phyloP scores from a whole-genome alignment of 352 stramenopile genomes.

The Globisporangium cystogenes region DNA sequence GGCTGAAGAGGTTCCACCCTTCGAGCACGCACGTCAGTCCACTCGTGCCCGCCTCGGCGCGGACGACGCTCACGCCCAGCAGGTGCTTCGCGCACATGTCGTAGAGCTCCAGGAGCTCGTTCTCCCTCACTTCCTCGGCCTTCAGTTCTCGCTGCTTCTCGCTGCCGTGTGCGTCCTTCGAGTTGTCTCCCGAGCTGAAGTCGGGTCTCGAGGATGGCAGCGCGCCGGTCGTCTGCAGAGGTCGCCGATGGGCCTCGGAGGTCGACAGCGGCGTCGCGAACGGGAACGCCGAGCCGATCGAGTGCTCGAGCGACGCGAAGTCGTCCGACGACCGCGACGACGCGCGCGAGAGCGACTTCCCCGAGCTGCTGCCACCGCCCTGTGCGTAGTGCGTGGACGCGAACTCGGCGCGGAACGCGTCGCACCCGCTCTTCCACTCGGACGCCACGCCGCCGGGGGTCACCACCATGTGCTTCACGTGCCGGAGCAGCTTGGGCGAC shows the following conservation, averaged over 20 bases:
- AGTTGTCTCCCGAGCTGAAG: neutral
- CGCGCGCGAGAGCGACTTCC: slow-evolving; percentile 4
- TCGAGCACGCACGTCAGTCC: slow-evolving; percentile 51
- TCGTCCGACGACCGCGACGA: slow-evolving; percentile 14
- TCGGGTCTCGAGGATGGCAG: neutral
- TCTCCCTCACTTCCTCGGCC: slow-evolving; percentile 32
- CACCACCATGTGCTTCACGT: slow-evolving; percentile 23
- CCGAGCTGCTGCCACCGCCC: neutral
- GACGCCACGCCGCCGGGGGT: slow-evolving; percentile 31
- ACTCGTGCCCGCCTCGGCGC: slow-evolving; percentile 58
- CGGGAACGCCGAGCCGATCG: slow-evolving; percentile 14
- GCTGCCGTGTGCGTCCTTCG: slow-evolving; percentile 1
- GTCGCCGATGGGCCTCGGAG: slow-evolving; percentile 8
- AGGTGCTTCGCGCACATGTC: slow-evolving; percentile 42
- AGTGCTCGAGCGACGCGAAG: slow-evolving; percentile 2
- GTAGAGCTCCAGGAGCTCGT: slow-evolving; percentile 55
- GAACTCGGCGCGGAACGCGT: slow-evolving; percentile 60
- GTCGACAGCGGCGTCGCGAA: slow-evolving; percentile 18
- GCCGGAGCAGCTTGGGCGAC: slow-evolving; percentile 16
- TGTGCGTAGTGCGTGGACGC: slow-evolving; percentile 17
- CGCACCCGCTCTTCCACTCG: slow-evolving; percentile 39
- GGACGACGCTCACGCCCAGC: slow-evolving; percentile 42
- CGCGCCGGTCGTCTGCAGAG: neutral
- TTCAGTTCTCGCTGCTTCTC: slow-evolving; percentile 7
- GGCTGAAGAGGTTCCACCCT: slow-evolving; percentile 59